These are phyloP conservation scores for Paxillus involutus DNA, from an alignment of 768 basidiomycete genomes.

Conservation along the genomic window DNA sequence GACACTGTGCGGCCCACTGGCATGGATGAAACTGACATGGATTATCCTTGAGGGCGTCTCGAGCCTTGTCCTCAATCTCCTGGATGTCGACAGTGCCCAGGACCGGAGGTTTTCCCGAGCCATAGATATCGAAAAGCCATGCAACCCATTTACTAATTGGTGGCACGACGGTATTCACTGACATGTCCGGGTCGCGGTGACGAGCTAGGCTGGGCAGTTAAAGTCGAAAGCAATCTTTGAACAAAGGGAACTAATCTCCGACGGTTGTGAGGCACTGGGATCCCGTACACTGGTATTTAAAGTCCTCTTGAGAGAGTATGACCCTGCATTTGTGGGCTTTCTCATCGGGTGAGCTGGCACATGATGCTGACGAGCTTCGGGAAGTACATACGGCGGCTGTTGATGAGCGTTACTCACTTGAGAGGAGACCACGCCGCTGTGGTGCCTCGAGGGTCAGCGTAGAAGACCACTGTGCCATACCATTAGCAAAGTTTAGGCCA, in stretches of 20 bases:
- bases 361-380: neutral
- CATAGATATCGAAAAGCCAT: constrained; percentile 22
- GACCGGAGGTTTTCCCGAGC: constrained; percentile 22
- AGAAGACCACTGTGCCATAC: no score
- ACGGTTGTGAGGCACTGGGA: neutral
- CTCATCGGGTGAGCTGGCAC: neutral
- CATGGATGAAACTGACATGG: constrained; percentile 38
- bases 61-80: constrained; percentile 64
- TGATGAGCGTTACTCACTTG: neutral
- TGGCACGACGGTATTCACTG: constrained; percentile 20
- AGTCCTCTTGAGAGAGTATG: neutral
- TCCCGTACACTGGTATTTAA: constrained; percentile 7
- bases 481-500: no score
- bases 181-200: constrained; percentile 2
- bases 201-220: neutral
- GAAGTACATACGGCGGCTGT: neutral
- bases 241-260: neutral
- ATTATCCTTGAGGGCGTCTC: constrained; percentile 57
- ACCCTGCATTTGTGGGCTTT: neutral
- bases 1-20: neutral
- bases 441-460: no score
- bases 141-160: constrained; percentile 20
- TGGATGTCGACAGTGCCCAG: constrained; percentile 61
- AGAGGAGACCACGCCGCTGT: neutral
- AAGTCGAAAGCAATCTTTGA: neutral